Base-by-base conservation (phyloP, 2,329 filamentous ascomycete species). In the Aspergillus latus region DNA sequence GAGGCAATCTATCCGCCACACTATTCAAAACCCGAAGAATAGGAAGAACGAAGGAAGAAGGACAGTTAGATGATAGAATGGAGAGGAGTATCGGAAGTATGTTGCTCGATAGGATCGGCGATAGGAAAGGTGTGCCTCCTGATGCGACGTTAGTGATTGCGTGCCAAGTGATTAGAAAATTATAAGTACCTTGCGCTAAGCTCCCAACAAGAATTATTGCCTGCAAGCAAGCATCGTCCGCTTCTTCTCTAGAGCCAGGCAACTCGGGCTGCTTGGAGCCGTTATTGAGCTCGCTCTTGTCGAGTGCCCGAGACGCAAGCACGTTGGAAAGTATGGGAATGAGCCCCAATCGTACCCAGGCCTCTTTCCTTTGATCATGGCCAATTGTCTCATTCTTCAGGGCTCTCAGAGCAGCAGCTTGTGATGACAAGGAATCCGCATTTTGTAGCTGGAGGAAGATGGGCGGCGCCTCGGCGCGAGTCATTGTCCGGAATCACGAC, bases 351-450 rank as follows among this genome's bases (percentile, higher is more conserved):
- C 79, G 80, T 40, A 97, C 81, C 79, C 88, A 92, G 55, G 84
- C 75, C 74, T 93, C 88, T 75, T 99, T 99, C 72, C 88, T 87
- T 72, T 93, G 87, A 34, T 88, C 82, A 73, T 97, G 91, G 26
- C 94, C 94, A 58, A 96, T 86, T 47, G 96, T 83, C 61, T 94
- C 89, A 73, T 96, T 94, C 78, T 96, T 97, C 30, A 99, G 78
- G 42, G 81, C 79, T 62, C 87, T 85, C 44, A 97, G 80, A 49
- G 86, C 83, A 28, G 80, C 76, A 40, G 83, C 67, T 59, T 74
- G 75, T 46, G 68, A 67, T 40, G 68, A 70, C 54, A 69, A 61
- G 57, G 72, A 76, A 47, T 72, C 74, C 59, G 86, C 81, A 64
- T 76, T 81, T 61, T 79, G 79, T 54, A 88, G 77, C 68, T 85